A percentile compares a stretch with the other conserved stretches of the same genome.
Conservation (phyloP, 1,284 basidiomycete genomes). For the Sporisorium exsertum region DNA sequence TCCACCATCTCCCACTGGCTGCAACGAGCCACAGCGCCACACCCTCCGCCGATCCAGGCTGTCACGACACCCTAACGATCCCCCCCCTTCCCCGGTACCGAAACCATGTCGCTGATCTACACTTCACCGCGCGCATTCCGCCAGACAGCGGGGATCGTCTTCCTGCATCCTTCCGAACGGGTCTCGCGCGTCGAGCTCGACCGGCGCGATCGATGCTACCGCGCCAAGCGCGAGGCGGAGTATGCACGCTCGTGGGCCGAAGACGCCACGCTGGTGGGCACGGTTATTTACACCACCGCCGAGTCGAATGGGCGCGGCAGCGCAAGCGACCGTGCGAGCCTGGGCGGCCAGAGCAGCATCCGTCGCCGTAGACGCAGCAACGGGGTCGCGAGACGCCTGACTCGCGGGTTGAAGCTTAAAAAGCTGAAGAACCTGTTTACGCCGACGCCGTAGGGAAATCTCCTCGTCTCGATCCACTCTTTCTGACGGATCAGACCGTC, state of each 20-base stretch:
- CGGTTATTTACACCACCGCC: constrained; percentile 35
- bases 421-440: constrained; percentile 33
- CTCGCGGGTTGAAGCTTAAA: constrained; percentile 12
- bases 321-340: constrained; percentile 26
- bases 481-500: too few relatives aligned
- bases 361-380: constrained; percentile 24
- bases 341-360: constrained; percentile 31
- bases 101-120: constrained; percentile 33
- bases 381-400: constrained; percentile 17
- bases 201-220: constrained; percentile 53
- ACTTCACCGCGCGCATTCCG: constrained; percentile 42
- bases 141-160: constrained; percentile 49
- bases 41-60: neutral
- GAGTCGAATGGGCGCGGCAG: constrained; percentile 9
- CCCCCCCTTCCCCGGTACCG: neutral
- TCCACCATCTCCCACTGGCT: neutral
- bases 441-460: neutral
- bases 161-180: constrained; percentile 57
- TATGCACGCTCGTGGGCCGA: constrained; percentile 56
- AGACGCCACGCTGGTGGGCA: constrained; percentile 58
- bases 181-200: constrained; percentile 59
- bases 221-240: constrained; percentile 53
- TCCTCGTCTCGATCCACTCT: too few relatives aligned
- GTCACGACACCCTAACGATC: neutral
- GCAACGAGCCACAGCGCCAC: neutral